These are phyloP conservation scores for Saccharomycopsis sp. DNA, from an alignment of 805 yeast species.

Conservation along the genomic window DNA sequence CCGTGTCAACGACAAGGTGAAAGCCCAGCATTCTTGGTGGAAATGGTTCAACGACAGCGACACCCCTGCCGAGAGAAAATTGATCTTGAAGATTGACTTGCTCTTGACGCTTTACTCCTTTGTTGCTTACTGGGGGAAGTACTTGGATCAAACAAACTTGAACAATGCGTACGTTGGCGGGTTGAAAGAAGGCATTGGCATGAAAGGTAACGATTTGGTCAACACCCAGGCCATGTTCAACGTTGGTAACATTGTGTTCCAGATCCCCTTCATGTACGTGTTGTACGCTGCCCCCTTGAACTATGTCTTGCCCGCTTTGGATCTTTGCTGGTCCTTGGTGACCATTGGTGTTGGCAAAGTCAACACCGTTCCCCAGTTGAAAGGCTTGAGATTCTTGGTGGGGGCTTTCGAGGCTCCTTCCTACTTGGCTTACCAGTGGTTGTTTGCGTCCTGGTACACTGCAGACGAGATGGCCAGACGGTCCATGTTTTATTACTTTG, in stretches of 20 bases:
- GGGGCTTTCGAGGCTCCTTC: slow-evolving; percentile 63
- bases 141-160: slow-evolving; percentile 51
- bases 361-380: slow-evolving; percentile 40
- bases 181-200: slow-evolving; percentile 43
- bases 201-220: slow-evolving; percentile 56
- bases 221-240: slow-evolving; percentile 50
- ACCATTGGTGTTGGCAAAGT: slow-evolving; percentile 49
- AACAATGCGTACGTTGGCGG: slow-evolving; percentile 61
- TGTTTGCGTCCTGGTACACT: slow-evolving; percentile 45
- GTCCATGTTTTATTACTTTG: slow-evolving; percentile 50
- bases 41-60: slow-evolving; percentile 32
- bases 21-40: slow-evolving; percentile 36
- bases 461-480: slow-evolving; percentile 52
- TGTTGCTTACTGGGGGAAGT: slow-evolving; percentile 61
- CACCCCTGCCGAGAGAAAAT: slow-evolving; percentile 37
- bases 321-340: slow-evolving; percentile 58
- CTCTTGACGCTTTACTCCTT: slow-evolving; percentile 46
- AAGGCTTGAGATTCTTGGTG: slow-evolving; percentile 55
- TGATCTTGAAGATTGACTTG: slow-evolving; percentile 46
- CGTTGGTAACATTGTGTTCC: slow-evolving; percentile 52
- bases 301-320: slow-evolving; percentile 45
- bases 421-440: slow-evolving; percentile 53
- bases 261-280: slow-evolving; percentile 52
- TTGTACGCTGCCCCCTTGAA: slow-evolving; percentile 49
- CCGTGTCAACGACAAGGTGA: slow-evolving; percentile 30